These are phyloP conservation scores for Calonectria leucothoes DNA, from an alignment of 2,329 filamentous ascomycete genomes.

Conservation along the genomic window DNA sequence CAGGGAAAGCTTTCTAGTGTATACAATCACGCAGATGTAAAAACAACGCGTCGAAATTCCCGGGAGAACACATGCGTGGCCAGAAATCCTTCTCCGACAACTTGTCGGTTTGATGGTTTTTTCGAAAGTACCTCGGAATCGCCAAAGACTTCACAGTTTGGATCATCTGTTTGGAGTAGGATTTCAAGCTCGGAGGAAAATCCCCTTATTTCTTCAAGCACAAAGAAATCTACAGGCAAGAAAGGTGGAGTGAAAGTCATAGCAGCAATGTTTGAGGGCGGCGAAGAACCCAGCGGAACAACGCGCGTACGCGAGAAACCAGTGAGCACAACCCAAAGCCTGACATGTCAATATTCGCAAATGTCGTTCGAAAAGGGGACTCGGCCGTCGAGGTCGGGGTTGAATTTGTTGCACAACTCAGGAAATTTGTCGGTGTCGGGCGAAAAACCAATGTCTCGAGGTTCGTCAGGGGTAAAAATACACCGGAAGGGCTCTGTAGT, in stretches of 20 bases:
- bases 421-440: constrained; percentile 15
- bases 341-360: constrained; percentile 36
- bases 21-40: not conserved
- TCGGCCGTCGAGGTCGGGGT: constrained; percentile 25
- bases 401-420: constrained; percentile 11
- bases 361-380: constrained; percentile 17
- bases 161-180: constrained; percentile 6
- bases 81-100: not conserved
- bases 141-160: not conserved
- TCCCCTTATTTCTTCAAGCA: constrained; percentile 23
- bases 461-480: constrained; percentile 1
- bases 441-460: constrained; percentile 9
- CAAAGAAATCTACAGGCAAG: constrained; percentile 39
- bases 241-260: constrained; percentile 59
- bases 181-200: constrained; percentile 25
- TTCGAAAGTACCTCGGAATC: not conserved
- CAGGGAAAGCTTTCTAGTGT: not conserved
- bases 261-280: constrained; percentile 62
- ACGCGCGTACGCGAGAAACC: constrained; percentile 5
- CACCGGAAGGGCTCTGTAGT: not conserved
- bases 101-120: not conserved
- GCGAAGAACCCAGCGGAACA: constrained; percentile 20
- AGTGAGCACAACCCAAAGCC: constrained; percentile 32
- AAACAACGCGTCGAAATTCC: not conserved
- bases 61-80: too few species aligned